Evolutionary conservation across 108 stramenopile species (phyloP).

Genomic region (Cylindrotheca fusiformis): DNA sequence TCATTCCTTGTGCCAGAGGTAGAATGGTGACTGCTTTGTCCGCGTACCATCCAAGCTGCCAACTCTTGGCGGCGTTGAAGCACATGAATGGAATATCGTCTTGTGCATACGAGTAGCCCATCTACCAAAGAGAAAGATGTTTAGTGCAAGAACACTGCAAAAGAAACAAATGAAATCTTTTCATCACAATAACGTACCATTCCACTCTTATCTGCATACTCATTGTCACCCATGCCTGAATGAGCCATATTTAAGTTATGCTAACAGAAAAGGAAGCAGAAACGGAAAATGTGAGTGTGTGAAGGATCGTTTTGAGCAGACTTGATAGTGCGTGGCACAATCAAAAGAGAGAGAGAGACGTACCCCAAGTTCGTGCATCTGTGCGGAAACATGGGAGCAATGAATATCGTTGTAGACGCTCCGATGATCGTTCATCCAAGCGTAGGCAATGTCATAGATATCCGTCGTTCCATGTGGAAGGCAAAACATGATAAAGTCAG

Average conservation of each 20-base stretch:
- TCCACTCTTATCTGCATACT: slow-evolving; percentile 51
- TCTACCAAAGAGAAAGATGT: slow-evolving; percentile 11
- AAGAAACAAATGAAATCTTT: neutral
- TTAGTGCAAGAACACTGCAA: neutral
- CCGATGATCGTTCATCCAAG: slow-evolving; percentile 36
- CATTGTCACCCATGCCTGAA: slow-evolving; percentile 30
- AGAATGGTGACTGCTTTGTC: slow-evolving; percentile 15
- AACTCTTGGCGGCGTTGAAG: slow-evolving; percentile 58
- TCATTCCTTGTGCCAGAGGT: neutral
- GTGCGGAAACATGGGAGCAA: slow-evolving; percentile 34
- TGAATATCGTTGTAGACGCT: slow-evolving; percentile 52
- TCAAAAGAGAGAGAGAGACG: too few species aligned
- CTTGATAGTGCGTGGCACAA: too few species aligned
- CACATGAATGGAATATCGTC: slow-evolving; percentile 50
- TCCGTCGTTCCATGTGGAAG: slow-evolving; percentile 35
- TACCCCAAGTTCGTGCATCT: slow-evolving; percentile 67
- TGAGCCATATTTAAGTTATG: slow-evolving; percentile 51
- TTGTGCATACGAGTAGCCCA: slow-evolving; percentile 44
- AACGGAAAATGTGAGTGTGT: too few species aligned
- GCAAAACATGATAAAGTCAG: slow-evolving; percentile 49
- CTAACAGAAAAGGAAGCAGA: too few species aligned
- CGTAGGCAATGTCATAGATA: slow-evolving; percentile 17
- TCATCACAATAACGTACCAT: slow-evolving; percentile 46
- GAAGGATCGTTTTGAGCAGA: too few species aligned
- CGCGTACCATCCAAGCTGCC: slow-evolving; percentile 49